Conservation (phyloP, 371 early-diverging fungal species). For the Capillidium rhysosporum region DNA sequence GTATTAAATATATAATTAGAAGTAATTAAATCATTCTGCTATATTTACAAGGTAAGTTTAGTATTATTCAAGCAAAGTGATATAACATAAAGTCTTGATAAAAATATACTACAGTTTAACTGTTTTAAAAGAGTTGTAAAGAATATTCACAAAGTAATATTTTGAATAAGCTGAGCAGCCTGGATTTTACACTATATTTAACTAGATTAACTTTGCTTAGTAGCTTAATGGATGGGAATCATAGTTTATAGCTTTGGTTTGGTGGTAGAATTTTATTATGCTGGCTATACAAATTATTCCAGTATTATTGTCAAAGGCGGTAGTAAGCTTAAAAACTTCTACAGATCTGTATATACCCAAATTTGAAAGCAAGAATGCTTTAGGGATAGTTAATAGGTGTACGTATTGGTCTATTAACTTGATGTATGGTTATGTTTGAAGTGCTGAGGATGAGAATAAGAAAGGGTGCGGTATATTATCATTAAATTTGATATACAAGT, state of each 20-base stretch:
- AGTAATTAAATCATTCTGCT: constrained; percentile 31
- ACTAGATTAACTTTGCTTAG: constrained; percentile 23
- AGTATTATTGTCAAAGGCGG: constrained; percentile 27
- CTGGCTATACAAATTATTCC: constrained; percentile 26
- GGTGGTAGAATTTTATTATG: constrained; percentile 35
- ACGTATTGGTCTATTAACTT: constrained; percentile 3
- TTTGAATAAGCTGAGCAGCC: constrained; percentile 18
- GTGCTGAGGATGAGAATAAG: constrained; percentile 3
- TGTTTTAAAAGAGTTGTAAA: constrained; percentile 33
- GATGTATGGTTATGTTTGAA: not conserved
- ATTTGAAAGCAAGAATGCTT: constrained; percentile 25
- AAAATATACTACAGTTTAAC: constrained; percentile 20
- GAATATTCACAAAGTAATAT: constrained; percentile 10
- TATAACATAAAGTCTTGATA: constrained; percentile 22
- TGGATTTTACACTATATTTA: constrained; percentile 19
- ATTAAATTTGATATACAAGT: not conserved
- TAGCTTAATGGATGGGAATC: constrained; percentile 23
- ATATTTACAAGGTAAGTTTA: constrained; percentile 34
- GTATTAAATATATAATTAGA: constrained; percentile 22
- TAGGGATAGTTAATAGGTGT: constrained; percentile 22
- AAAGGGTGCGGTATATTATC: constrained; percentile 1
- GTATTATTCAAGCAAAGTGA: constrained; percentile 28
- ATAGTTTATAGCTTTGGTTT: constrained; percentile 33
- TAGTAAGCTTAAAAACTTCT: not conserved
- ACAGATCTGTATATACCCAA: constrained; percentile 7